Evolutionary conservation across 345 rosid species (phyloP).

Genomic region (Eucalyptus sideroxylon): DNA sequence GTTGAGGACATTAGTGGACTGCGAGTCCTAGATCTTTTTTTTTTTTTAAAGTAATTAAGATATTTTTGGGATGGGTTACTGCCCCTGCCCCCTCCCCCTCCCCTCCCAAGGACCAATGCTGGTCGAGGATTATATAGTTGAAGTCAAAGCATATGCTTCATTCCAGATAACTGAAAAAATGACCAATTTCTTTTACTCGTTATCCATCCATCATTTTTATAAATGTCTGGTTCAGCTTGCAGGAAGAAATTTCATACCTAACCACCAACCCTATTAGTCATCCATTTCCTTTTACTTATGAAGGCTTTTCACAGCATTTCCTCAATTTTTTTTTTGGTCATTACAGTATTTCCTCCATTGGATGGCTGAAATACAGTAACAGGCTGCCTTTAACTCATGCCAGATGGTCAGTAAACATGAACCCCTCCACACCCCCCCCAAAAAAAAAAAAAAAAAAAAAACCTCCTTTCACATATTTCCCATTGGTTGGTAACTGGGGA

Average conservation of each 20-base stretch:
- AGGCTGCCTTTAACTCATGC: not conserved
- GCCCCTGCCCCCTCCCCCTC: not conserved
- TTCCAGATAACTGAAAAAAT: not conserved
- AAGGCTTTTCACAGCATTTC: not conserved
- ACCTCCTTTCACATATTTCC: not conserved
- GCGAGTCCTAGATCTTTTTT: not conserved
- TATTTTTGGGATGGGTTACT: not conserved
- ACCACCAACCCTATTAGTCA: not conserved
- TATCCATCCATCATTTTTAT: not conserved
- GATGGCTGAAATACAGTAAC: not conserved
- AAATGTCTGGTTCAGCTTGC: not conserved
- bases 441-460: too few relatives aligned
- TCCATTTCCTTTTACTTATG: not conserved
- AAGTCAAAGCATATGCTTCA: not conserved
- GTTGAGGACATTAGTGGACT: not conserved
- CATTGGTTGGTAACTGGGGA: not conserved
- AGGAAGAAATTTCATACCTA: not conserved
- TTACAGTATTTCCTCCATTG: not conserved
- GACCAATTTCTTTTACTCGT: not conserved
- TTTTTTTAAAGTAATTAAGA: not conserved
- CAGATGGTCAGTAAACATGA: not conserved
- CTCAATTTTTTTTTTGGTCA: too few relatives aligned
- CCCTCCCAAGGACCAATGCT: not conserved
- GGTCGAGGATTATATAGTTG: not conserved
- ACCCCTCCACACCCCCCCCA: too few relatives aligned